Evolutionary conservation across 225 moss, liverwort and hornwort species (phyloP).

Genomic region (Pseudoscleropodium purum): DNA sequence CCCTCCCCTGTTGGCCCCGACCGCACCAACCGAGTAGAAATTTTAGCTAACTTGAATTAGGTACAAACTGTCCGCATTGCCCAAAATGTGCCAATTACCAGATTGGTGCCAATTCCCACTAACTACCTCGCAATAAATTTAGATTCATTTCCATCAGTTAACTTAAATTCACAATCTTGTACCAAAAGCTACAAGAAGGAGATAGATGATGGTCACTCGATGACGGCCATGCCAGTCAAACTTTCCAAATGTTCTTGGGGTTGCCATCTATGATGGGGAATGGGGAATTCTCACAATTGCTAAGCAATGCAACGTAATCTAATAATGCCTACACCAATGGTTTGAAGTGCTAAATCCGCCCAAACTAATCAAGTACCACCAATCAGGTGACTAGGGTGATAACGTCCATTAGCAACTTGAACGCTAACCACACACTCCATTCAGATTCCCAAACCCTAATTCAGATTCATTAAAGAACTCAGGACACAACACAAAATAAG

Average conservation of each 20-base stretch:
- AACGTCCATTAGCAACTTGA: neutral
- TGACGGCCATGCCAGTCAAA: neutral
- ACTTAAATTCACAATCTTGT: neutral
- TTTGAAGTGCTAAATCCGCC: neutral
- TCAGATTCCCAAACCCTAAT: neutral
- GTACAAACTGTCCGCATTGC: neutral
- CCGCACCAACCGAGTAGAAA: neutral
- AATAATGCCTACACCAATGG: neutral
- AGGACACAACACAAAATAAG: neutral
- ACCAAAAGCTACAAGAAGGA: neutral
- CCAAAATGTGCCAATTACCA: neutral
- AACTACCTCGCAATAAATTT: neutral
- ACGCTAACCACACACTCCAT: neutral
- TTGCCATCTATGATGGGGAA: too few species aligned
- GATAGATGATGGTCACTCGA: too few species aligned
- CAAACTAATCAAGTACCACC: neutral
- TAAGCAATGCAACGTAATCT: neutral
- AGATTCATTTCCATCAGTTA: neutral
- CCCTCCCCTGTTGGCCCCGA: constrained; percentile 37
- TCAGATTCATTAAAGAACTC: neutral
- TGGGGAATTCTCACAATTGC: neutral
- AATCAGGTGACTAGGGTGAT: neutral
- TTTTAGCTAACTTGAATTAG: neutral
- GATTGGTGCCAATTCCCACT: neutral
- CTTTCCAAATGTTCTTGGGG: too few species aligned